Conservation (phyloP, 1,284 basidiomycete species). For the Moesziomyces sp. region DNA sequence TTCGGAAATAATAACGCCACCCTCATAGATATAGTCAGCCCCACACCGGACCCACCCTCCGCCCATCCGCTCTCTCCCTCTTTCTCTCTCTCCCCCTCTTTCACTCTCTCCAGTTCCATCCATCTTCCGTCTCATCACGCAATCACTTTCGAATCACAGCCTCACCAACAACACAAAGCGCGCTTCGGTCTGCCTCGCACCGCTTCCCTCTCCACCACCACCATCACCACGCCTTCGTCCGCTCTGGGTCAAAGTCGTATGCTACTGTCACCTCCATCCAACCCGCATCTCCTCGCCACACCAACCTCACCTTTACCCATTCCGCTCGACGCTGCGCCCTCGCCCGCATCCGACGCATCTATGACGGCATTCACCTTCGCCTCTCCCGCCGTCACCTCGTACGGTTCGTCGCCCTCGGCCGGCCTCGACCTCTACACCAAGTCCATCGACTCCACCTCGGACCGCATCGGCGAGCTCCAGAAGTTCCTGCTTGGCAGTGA, state of each 20-base stretch:
- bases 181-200: too few relatives aligned
- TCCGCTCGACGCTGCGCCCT: slow-evolving; percentile 5
- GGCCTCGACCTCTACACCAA: slow-evolving; percentile 19
- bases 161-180: too few relatives aligned
- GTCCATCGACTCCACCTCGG: slow-evolving; percentile 11
- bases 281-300: not conserved
- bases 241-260: too few relatives aligned
- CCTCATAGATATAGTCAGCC: too few relatives aligned
- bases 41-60: too few relatives aligned
- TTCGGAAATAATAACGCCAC: too few relatives aligned
- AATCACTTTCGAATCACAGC: not conserved
- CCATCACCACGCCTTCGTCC: too few relatives aligned
- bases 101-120: not conserved
- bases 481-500: slow-evolving; percentile 42
- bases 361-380: slow-evolving; percentile 25
- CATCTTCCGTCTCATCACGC: not conserved
- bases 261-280: too few relatives aligned
- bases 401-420: slow-evolving; percentile 19
- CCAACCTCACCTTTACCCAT: not conserved
- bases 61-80: not conserved
- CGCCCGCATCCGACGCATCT: slow-evolving; percentile 19
- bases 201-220: too few relatives aligned
- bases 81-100: not conserved
- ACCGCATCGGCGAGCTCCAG: slow-evolving; percentile 37
- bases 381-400: slow-evolving; percentile 13